Evolutionary conservation across 257 asterid genomes (phyloP), one percentile per base, ranked within the genome.

Genomic region (Cinchona pubescens): DNA sequence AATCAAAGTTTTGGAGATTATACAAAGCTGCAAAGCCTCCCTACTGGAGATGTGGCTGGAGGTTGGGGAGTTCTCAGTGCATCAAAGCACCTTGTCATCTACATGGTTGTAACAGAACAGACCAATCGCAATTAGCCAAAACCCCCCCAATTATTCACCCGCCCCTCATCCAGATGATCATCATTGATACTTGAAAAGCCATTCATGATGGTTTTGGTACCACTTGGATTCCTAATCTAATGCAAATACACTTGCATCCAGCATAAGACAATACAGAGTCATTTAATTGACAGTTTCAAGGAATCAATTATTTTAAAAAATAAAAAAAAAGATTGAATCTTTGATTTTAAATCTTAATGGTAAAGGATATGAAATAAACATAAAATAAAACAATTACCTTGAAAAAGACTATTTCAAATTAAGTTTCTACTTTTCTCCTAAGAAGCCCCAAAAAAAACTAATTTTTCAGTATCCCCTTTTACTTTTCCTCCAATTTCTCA

Each of bases 11-110:
- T 37, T 35, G 40, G 18, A 65, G n/a, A n/a, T n/a, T n/a, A n/a
- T n/a, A n/a, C n/a, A 49, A 34, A 62, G 72, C 71, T 46, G 53
- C 53, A 63, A 18, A 23, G 72, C 72, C 16, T 45, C 77, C 70
- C 43, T n/a, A 74, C 5, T 34, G 34, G 4, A 18, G 43, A 35
- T n/a, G 30, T 35, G 72, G 32, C 4, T 67, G 8, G 56, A 5
- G 59, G 42, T 56, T 11, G 19, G 65, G 23, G 13, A 21, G 53
- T 38, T 42, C 11, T 63, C 32, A 37, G 12, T 35, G 65, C 40
- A 35, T 15, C 21, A 23, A 64, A 64, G 27, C 72, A 51, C 13
- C 42, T 48, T n/a, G 16, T n/a, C 29, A 49, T 69, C 45, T 23
- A 37, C 42, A 7, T 60, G 69, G 12, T 51, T 18, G 37, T 34